phyloP scores from a whole-genome alignment of 768 basidiomycete genomes.

The Cantharellus anzutake region DNA sequence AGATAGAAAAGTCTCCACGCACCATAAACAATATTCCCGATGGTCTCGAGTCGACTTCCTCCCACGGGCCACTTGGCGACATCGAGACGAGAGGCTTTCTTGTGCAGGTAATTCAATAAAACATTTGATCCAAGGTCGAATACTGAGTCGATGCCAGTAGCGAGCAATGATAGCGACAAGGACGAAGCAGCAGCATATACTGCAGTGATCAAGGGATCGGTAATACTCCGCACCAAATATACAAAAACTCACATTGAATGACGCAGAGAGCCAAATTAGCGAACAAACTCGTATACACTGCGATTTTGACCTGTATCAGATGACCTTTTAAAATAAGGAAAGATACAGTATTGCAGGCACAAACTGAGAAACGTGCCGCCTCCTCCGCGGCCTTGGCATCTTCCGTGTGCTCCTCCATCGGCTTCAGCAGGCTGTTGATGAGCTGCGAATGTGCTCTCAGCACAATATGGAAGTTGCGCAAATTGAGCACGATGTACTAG shows the following conservation, averaged over 20 bases:
- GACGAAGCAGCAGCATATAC: constrained; percentile 88
- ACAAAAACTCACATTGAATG: constrained; percentile 36
- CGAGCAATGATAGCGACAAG: constrained; percentile 65
- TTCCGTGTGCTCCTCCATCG: constrained; percentile 75
- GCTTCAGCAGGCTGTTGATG: constrained; percentile 71
- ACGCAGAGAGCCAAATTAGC: constrained; percentile 56
- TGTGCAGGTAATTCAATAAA: constrained; percentile 62
- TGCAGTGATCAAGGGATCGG: constrained; percentile 13
- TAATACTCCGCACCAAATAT: background rate
- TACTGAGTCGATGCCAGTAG: constrained; percentile 76
- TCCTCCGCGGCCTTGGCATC: constrained; percentile 60
- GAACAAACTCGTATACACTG: constrained; percentile 65
- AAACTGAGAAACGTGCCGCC: constrained; percentile 44
- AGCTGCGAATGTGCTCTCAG: constrained; percentile 29
- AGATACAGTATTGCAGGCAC: background rate
- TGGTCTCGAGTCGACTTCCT: constrained; percentile 76
- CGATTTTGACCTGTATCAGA: constrained; percentile 55
- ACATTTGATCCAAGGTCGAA: constrained; percentile 74
- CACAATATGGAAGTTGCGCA: background rate
- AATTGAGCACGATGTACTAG: constrained; percentile 26
- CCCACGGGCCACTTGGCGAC: constrained; percentile 81
- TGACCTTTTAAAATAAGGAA: background rate
- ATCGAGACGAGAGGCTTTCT: constrained; percentile 51
- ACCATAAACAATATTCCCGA: constrained; percentile 81
- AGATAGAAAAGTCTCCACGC: constrained; percentile 1